A percentile compares a stretch with the other conserved stretches of the same genome.
phyloP scores from a whole-genome alignment of 1,284 basidiomycete species.

The Vanrija sp. region DNA sequence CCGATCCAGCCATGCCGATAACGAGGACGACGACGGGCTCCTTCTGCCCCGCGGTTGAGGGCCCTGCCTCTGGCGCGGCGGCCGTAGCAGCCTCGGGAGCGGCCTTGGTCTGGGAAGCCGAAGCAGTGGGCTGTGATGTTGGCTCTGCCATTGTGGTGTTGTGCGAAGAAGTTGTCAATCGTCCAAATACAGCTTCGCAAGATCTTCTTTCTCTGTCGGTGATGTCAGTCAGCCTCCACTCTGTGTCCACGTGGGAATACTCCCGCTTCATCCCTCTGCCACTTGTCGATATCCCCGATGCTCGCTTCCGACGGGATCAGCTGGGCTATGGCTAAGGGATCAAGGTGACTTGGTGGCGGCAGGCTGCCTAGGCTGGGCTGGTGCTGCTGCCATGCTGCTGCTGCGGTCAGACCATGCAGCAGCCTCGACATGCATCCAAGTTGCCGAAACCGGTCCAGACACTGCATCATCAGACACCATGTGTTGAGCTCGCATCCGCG shows the following conservation, averaged over 20 bases:
- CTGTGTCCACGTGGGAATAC: neutral
- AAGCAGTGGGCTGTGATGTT: neutral
- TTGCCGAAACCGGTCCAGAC: too few species aligned
- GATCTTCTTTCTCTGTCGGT: too few species aligned
- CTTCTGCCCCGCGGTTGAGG: conserved; percentile 29
- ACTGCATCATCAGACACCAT: too few species aligned
- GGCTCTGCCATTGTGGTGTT: neutral
- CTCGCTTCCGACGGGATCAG: too few species aligned
- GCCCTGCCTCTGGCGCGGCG: conserved; percentile 2
- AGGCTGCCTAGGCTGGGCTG: too few species aligned
- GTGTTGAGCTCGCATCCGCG: too few species aligned
- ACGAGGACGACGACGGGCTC: conserved; percentile 78
- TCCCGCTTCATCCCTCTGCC: neutral
- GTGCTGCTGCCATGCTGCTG: too few species aligned
- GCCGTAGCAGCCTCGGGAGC: neutral
- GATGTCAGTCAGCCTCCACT: neutral
- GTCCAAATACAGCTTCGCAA: neutral
- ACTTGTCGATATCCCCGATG: neutral
- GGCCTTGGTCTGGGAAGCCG: neutral
- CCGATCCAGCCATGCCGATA: conserved; percentile 56
- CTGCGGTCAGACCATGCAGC: too few species aligned
- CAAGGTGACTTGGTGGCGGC: too few species aligned
- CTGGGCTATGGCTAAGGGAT: neutral
- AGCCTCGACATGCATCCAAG: too few species aligned
- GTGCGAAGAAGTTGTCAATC: neutral